A percentile compares a stretch with the other conserved stretches of the same genome.
phyloP scores from a whole-genome alignment of 129 eudicot genomes.

The Smallanthus sonchifolius region DNA sequence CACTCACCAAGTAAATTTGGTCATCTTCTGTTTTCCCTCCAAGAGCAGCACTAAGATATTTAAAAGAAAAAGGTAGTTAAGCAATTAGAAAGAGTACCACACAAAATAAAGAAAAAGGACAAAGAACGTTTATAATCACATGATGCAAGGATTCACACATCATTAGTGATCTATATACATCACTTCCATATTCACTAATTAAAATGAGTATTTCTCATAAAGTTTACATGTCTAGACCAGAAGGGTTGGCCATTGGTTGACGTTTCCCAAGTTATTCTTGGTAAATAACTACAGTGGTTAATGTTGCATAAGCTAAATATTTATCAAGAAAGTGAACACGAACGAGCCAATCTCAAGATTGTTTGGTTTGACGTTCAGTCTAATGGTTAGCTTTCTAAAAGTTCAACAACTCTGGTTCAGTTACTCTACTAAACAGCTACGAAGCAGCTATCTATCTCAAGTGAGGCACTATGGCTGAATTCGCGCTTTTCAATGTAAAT shows the following conservation, averaged over 20 bases:
- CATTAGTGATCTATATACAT: background rate
- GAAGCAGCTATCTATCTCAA: background rate
- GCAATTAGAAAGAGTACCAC: background rate
- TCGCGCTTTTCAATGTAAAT: background rate
- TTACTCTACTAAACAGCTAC: background rate
- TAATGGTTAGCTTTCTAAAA: background rate
- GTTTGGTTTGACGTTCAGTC: background rate
- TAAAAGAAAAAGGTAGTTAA: background rate
- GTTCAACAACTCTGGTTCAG: background rate
- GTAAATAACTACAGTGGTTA: background rate
- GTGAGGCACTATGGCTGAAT: background rate
- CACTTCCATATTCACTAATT: background rate
- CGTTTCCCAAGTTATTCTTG: background rate
- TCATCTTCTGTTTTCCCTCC: slow-evolving; percentile 64
- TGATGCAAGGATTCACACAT: slow-evolving; percentile 1
- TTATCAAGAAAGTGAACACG: background rate
- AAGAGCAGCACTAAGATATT: slow-evolving; percentile 68
- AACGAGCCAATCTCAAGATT: background rate
- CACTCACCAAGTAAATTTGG: slow-evolving; percentile 43
- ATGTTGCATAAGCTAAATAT: background rate
- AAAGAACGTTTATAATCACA: background rate
- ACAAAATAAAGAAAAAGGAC: background rate
- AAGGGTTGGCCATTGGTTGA: background rate
- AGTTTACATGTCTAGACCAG: background rate
- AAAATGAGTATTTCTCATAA: background rate